Base-by-base conservation (phyloP, 2,329 filamentous ascomycete genomes). In the Clarireedia homoeocarpa region DNA sequence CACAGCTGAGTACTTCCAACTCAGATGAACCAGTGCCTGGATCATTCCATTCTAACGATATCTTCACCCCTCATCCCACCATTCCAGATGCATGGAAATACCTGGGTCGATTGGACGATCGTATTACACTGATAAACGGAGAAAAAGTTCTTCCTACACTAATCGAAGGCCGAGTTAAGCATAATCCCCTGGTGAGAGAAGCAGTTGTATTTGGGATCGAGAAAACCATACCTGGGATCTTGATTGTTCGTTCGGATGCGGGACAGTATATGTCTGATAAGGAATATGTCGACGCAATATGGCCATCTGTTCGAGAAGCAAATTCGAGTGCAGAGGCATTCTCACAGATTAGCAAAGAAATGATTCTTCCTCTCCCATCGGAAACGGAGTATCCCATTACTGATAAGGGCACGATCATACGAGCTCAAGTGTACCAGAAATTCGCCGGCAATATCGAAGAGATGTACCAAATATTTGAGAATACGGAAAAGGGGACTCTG, bases 191-290 rank as follows among this genome's bases (percentile, higher is more conserved):
- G 0, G 79, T 85, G 0, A 70, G 75, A 10, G 82, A 85, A 54
- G 77, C 75, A 0, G 70, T 82, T 2, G 75, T 82, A 0, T 83
- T 84, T 58, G 82, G 82, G 0, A 73, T 75, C 1, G 78, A 76
- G 5, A 75, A 73, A 48, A 71, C 74, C 1, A 71, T 76, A 27
- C 77, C 79, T 0, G 81, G 80, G 0, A 62, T 82, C 7, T 61
- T 83, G 6, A 68, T 85, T 7, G 69, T 84, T 24, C 74, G 75
- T 26, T 71, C 74, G 10, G 72, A 77, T 17, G 67, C 69, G 2
- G 74, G 74, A 0, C 63, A 64, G 0, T 57, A 70, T 0, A 65
- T 79, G 51, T 62, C 71, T 0, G 70, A 76, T 2, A 66, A 73
- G 0, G 73, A 80, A 6, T 70, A 78, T 17, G 63, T 82, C 0